These are phyloP conservation scores for Chloris gayana DNA, from an alignment of 176 grass and related monocot species.

Conservation along the genomic window DNA sequence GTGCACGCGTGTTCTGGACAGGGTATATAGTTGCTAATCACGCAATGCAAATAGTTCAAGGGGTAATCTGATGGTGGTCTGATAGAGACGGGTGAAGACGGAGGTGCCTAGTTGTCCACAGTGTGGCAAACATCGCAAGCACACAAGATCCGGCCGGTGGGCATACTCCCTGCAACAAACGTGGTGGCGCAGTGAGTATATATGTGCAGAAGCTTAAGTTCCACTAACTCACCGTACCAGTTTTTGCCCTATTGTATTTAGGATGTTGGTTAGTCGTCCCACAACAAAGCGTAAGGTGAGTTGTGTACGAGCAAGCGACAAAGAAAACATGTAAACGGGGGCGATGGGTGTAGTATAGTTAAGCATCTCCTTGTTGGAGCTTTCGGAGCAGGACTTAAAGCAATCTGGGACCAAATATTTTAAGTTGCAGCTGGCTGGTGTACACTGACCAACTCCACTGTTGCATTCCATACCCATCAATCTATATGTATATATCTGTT, in stretches of 20 bases:
- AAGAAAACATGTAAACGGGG: neutral
- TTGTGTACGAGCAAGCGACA: neutral
- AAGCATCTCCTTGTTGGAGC: neutral
- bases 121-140: too few species aligned
- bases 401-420: neutral
- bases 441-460: neutral
- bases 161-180: too few species aligned
- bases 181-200: too few species aligned
- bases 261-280: neutral
- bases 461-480: neutral
- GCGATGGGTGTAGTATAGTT: too few species aligned
- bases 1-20: constrained; percentile 23
- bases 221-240: too few species aligned
- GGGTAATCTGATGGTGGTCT: constrained; percentile 11
- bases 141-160: too few species aligned
- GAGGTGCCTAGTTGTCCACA: neutral
- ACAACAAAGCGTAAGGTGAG: neutral
- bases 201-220: too few species aligned
- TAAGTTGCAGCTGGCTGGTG: neutral
- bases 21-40: constrained; percentile 17
- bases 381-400: neutral
- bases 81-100: neutral
- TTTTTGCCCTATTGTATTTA: too few species aligned
- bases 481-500: neutral
- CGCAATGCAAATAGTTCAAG: neutral